phyloP scores from a whole-genome alignment of 805 yeast genomes.

The Nakazawaea sp. region DNA sequence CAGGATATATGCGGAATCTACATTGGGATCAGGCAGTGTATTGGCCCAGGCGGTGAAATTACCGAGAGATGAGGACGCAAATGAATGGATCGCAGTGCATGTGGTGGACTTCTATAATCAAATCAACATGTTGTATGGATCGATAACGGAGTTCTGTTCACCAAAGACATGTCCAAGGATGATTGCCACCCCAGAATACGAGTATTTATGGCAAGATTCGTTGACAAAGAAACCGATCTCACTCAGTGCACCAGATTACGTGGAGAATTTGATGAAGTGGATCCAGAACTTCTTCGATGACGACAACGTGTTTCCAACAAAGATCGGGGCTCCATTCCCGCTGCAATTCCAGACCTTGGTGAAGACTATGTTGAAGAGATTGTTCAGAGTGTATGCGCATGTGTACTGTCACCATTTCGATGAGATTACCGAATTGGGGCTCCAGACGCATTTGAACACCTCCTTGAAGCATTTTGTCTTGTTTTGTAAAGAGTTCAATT shows the following conservation, averaged over 20 bases:
- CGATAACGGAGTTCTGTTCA: conserved; percentile 94
- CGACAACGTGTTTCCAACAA: conserved; percentile 83
- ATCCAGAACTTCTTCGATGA: conserved; percentile 89
- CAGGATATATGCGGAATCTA: conserved; percentile 87
- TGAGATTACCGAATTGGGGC: conserved; percentile 85
- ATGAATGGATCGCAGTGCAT: conserved; percentile 96
- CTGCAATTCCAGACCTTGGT: conserved; percentile 72
- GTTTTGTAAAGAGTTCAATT: conserved; percentile 76
- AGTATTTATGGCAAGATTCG: conserved; percentile 91
- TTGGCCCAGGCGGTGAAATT: conserved; percentile 88
- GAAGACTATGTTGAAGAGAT: conserved; percentile 81
- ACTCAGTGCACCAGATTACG: conserved; percentile 91
- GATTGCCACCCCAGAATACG: conserved; percentile 97
- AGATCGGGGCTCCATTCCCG: conserved; percentile 89
- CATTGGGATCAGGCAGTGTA: conserved; percentile 88
- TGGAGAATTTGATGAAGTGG: conserved; percentile 92
- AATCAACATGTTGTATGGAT: conserved; percentile 91
- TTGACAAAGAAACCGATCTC: conserved; percentile 67
- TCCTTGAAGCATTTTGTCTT: conserved; percentile 90
- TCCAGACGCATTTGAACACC: conserved; percentile 90
- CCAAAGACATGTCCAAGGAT: conserved; percentile 92
- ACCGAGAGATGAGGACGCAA: conserved; percentile 86
- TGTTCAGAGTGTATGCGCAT: conserved; percentile 94
- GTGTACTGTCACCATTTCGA: conserved; percentile 97
- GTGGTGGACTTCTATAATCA: conserved; percentile 97